Base-by-base conservation (phyloP, 2,329 filamentous ascomycete genomes). In the Parafenestella ontariensis region DNA sequence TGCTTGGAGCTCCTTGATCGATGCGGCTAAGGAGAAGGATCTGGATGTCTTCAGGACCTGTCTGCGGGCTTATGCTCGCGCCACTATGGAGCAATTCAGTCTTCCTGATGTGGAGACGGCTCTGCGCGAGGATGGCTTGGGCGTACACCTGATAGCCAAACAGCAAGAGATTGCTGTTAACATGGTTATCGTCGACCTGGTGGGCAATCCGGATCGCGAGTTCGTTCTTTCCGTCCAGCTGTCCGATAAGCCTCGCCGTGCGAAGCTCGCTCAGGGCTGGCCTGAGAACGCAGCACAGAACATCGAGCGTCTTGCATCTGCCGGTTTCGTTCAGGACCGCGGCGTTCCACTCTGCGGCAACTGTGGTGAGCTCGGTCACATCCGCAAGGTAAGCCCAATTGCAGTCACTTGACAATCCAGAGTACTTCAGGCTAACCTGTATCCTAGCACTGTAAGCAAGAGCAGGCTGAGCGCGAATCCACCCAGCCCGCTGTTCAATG, bases 351-450 rank as follows among this genome's bases (percentile, higher is more conserved):
- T 86, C 58, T 92, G 89, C 75, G 65, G 54, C 56, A 89, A 89
- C 73, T 91, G 89, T 67, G 78, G 80, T 18, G 83, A 87, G 61
- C 73, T 87, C 26, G 89, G 89, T 0, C 89, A 92, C 58, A 80
- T 77, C 24, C 64, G 77, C n/a, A 87, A 68, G 59, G 64, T 61
- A 49, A 46, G 48, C 26, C 11, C 11, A 11, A 24, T 46, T n/a
- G 9, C 3, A 31, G 28, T 31, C 28, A 13, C 17, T 18, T 3
- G 1, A n/a, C 7, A 5, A 1, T 15, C 15, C 2, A 26, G 11
- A 3, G 4, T 18, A 13, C 5, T 5, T 9, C 7, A 8, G 5
- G 39, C 58, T 66, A 50, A 66, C 46, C 10, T 8, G 7, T 10
- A n/a, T 5, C 17, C 13, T n/a, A 85, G 74, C 69, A 75, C 46